A percentile compares a stretch with the other conserved stretches of the same genome.
These are phyloP conservation scores for Fraxinus ornus DNA, from an alignment of 305 asterid genomes.

Conservation along the genomic window DNA sequence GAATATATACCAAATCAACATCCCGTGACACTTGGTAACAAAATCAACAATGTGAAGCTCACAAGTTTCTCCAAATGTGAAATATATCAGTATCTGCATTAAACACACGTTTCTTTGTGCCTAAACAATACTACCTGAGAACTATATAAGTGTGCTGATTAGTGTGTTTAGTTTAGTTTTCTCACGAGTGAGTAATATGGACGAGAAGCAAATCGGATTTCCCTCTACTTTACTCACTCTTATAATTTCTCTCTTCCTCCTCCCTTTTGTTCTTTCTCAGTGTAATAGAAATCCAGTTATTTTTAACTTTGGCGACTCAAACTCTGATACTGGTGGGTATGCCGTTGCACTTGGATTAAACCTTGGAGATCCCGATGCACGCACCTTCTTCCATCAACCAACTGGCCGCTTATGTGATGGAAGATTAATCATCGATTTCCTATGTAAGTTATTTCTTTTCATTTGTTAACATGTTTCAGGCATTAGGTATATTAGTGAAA, in stretches of 20 bases:
- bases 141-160: neutral
- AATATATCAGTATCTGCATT: neutral
- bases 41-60: neutral
- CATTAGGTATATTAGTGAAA: neutral
- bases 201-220: neutral
- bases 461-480: neutral
- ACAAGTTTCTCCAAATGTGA: neutral
- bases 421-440: constrained; percentile 46
- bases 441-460: constrained; percentile 30
- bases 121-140: neutral
- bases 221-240: constrained; percentile 4
- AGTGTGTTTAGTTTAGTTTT: neutral
- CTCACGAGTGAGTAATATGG: constrained; percentile 2
- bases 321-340: constrained; percentile 56
- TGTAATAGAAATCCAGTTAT: constrained; percentile 40
- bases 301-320: constrained; percentile 59
- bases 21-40: neutral
- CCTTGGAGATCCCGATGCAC: constrained; percentile 42
- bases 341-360: constrained; percentile 40
- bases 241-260: neutral
- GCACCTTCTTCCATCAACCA: constrained; percentile 45
- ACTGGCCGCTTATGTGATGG: constrained; percentile 49
- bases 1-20: neutral
- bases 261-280: constrained; percentile 27
- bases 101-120: neutral